Conservation (phyloP, 148 eudicot genomes). For the Chenopodium suecicum region DNA sequence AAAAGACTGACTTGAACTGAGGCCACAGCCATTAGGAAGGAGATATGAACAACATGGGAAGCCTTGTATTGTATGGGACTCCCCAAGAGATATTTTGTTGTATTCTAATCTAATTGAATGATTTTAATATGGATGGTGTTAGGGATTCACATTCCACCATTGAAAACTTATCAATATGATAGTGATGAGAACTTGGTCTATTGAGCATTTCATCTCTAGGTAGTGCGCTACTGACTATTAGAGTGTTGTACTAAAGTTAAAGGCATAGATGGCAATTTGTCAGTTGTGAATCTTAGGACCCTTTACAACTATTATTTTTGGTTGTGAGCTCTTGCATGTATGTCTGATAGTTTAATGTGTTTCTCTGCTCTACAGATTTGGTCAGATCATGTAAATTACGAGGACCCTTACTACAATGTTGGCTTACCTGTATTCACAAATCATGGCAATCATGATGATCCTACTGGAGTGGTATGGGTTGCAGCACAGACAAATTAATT, state of each 20-base stretch:
- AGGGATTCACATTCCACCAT: not conserved
- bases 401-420: constrained; percentile 98
- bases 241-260: not conserved
- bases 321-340: not conserved
- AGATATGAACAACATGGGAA: not conserved
- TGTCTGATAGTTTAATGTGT: not conserved
- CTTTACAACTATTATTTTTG: not conserved
- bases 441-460: constrained; percentile 99
- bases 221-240: not conserved
- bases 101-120: not conserved
- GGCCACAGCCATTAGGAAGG: not conserved
- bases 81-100: not conserved
- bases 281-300: not conserved
- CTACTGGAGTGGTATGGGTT: constrained; percentile 96
- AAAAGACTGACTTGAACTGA: not conserved
- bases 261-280: not conserved
- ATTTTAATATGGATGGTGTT: not conserved
- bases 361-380: constrained; percentile 56
- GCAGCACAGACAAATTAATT: not conserved
- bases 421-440: constrained; percentile 99
- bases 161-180: not conserved
- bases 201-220: not conserved
- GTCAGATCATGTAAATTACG: constrained; percentile 82
- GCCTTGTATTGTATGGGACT: not conserved
- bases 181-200: not conserved